Percentiles rank a stretch among this genome's conserved stretches.
Evolutionary conservation across 148 eudicot genomes (phyloP).

Genomic region (Fagopyrum esculentum): DNA sequence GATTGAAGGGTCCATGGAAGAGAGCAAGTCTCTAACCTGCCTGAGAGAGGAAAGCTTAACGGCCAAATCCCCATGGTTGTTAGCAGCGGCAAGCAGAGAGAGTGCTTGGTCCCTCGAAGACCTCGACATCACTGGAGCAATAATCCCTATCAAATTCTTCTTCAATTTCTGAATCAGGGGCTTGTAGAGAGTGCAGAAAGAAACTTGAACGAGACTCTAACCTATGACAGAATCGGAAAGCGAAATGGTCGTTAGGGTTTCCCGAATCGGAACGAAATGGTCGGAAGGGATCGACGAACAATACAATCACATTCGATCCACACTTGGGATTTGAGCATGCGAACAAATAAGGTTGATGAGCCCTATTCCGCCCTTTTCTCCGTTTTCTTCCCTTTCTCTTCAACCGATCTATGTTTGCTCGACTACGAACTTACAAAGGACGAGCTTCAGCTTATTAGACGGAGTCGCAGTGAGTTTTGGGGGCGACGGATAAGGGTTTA

Average conservation of each 20-base stretch:
- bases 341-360: not conserved
- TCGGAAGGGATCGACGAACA: not conserved
- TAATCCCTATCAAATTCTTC: not conserved
- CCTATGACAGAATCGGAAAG: not conserved
- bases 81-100: slow-evolving; percentile 66
- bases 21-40: slow-evolving; percentile 57
- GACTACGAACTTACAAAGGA: not conserved
- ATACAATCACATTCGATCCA: not conserved
- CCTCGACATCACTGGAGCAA: slow-evolving; percentile 27
- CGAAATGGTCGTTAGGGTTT: not conserved
- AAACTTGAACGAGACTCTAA: not conserved
- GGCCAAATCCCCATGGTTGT: slow-evolving; percentile 88
- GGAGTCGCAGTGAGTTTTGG: slow-evolving; percentile 5
- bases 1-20: slow-evolving; percentile 31
- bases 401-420: not conserved
- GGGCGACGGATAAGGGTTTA: slow-evolving; percentile 8
- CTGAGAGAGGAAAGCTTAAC: slow-evolving; percentile 71
- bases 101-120: slow-evolving; percentile 51
- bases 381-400: not conserved
- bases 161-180: slow-evolving; percentile 4
- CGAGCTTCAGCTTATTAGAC: not conserved
- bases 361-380: not conserved
- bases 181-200: not conserved
- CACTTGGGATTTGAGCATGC: not conserved
- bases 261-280: not conserved